Base-by-base conservation (phyloP, 164 flowering plant genomes). In the Brasenia schreberi region DNA sequence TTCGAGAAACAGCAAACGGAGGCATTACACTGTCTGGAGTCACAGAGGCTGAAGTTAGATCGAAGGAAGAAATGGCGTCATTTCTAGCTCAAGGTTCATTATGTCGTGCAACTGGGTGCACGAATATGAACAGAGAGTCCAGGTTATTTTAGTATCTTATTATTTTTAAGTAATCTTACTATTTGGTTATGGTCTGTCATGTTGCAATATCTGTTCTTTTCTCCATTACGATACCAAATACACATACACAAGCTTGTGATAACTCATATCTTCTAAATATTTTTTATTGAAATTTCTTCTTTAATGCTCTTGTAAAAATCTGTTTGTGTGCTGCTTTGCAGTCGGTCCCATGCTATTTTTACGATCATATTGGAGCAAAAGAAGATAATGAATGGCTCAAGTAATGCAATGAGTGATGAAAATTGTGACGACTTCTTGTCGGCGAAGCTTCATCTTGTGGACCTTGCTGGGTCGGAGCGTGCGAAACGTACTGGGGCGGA, bases 341-440 rank as follows among this genome's bases (percentile, higher is more conserved):
- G 99, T 82, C 99, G 99, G 2, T 95, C 99, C 2, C 99, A 95
- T 85, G 99, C 99, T 60, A 92, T 95, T n/a, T 95, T 95, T 69
- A 95, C 99, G 17, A 92, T 95, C 66, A 76, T 88, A 0, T 77
- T 95, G 84, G 98, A 95, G 73, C 99, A 95, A 81, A 92, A 85
- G 81, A 84, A 72, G 73, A 73, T 49, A 18, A 14, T 75, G 59
- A 61, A 58, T 6, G 61, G 66, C 45, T 7, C 65, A 43, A 44
- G 62, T 71, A 18, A 60, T 67, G 74, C 73, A 43, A 53, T 43
- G 5, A 64, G 63, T 77, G 86, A 85, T 78, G 96, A 89, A 56
- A 45, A 52, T 45, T 79, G 82, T 63, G 97, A 86, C 73, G 98
- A 92, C 58, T 83, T 92, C 4, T 67, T 95, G 49, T 78, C 85